Conservation (phyloP, 805 yeast genomes). For the Wickerhamomyces bisporus region DNA sequence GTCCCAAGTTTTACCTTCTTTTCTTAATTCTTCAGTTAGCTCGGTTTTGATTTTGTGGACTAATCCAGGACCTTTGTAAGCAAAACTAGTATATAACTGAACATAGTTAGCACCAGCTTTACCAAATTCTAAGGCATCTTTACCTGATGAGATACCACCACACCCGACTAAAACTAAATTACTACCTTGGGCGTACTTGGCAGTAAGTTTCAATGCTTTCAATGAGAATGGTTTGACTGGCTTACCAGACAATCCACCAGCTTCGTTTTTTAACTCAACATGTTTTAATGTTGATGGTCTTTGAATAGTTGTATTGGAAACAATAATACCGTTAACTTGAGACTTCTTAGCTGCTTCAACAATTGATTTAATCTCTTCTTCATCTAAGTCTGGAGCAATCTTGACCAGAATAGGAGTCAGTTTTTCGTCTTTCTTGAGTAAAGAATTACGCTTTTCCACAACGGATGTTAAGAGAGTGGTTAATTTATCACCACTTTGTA, state of each 20-base stretch:
- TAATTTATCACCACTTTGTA: constrained; percentile 74
- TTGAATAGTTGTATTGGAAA: constrained; percentile 87
- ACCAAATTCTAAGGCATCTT: constrained; percentile 88
- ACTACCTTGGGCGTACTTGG: constrained; percentile 71
- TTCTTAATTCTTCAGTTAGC: constrained; percentile 51
- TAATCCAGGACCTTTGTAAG: constrained; percentile 88
- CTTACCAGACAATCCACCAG: constrained; percentile 90
- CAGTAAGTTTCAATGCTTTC: constrained; percentile 62
- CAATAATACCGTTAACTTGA: constrained; percentile 83
- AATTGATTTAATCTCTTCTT: constrained; percentile 73
- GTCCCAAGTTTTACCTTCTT: constrained; percentile 80
- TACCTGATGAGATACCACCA: constrained; percentile 87
- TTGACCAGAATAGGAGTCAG: constrained; percentile 84
- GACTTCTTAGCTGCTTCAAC: constrained; percentile 75
- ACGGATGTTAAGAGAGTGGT: constrained; percentile 63
- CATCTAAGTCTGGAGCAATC: constrained; percentile 89
- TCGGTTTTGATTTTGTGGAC: constrained; percentile 58
- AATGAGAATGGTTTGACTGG: constrained; percentile 81
- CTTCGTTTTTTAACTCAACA: constrained; percentile 42
- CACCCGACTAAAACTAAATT: constrained; percentile 81
- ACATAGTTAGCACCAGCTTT: constrained; percentile 91
- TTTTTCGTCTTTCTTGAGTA: constrained; percentile 33
- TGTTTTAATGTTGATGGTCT: constrained; percentile 66
- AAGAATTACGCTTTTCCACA: constrained; percentile 60
- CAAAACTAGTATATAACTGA: constrained; percentile 84